Percentiles rank a stretch among this genome's conserved stretches.
Evolutionary conservation across 169 alveolate genomes (phyloP).

Genomic region (Plasmodium ovale): DNA sequence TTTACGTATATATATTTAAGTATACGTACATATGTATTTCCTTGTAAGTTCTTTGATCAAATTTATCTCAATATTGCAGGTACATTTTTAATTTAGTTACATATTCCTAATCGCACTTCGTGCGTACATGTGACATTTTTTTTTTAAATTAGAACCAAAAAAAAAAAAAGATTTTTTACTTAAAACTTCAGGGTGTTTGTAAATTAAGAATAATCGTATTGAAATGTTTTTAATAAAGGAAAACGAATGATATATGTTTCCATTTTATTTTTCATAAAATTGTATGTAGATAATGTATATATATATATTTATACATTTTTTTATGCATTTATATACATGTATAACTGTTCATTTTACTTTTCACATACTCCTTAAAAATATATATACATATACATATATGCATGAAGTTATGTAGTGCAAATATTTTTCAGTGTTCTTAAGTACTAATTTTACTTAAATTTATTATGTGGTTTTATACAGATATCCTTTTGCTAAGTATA

Average conservation of each 20-base stretch:
- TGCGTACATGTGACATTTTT: background rate
- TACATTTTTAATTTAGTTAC: background rate
- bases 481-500: background rate
- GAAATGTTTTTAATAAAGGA: too few relatives aligned
- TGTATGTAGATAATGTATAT: background rate
- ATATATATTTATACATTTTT: background rate
- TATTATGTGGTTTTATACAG: background rate
- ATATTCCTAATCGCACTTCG: background rate
- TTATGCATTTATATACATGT: background rate
- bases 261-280: background rate
- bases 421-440: slow-evolving; percentile 10
- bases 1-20: too few relatives aligned
- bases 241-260: background rate
- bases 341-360: background rate
- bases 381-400: background rate
- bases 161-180: background rate
- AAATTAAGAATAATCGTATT: background rate
- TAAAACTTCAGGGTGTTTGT: background rate
- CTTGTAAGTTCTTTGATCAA: too few relatives aligned
- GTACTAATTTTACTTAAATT: background rate
- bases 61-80: background rate
- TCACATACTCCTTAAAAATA: too few relatives aligned
- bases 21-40: too few relatives aligned
- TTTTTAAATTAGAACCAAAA: background rate
- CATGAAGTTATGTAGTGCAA: background rate